These are phyloP conservation scores for Phycomyces nitens DNA, from an alignment of 192 early-diverging fungal genomes.

Conservation along the genomic window DNA sequence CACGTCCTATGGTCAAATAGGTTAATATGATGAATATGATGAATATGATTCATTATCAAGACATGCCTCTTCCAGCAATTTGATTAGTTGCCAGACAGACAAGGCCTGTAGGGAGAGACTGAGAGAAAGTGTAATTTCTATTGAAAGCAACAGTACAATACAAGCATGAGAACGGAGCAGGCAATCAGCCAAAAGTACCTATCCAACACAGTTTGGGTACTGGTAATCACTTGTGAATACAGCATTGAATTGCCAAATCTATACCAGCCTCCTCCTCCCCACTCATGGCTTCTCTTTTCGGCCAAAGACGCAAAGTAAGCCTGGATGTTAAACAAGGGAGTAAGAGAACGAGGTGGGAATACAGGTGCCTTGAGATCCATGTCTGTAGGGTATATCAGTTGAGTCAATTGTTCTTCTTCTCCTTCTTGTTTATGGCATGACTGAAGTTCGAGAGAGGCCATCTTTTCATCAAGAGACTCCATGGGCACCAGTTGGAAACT, in stretches of 20 bases:
- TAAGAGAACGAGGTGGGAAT: slow-evolving; percentile 41
- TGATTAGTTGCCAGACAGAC: slow-evolving; percentile 81
- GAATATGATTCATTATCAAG: neutral
- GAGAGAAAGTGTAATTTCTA: slow-evolving; percentile 65
- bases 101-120: slow-evolving; percentile 70
- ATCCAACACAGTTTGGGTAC: slow-evolving; percentile 94
- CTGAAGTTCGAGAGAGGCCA: too few species aligned
- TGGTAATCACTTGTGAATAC: slow-evolving; percentile 73
- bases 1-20: slow-evolving; percentile 57
- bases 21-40: neutral
- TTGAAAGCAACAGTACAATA: slow-evolving; percentile 6
- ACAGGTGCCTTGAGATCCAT: neutral
- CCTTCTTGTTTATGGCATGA: neutral
- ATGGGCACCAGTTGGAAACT: neutral
- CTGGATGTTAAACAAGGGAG: slow-evolving; percentile 57
- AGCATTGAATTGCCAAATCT: slow-evolving; percentile 70
- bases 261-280: slow-evolving; percentile 30
- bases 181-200: slow-evolving; percentile 46
- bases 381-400: neutral
- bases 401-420: slow-evolving; percentile 9
- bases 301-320: slow-evolving; percentile 50
- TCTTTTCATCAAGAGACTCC: too few species aligned
- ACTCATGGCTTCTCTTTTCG: slow-evolving; percentile 39
- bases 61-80: slow-evolving; percentile 63
- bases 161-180: neutral